These are phyloP conservation scores for Meyerozyma carpophila DNA, from an alignment of 1,139 yeast species.

Conservation along the genomic window DNA sequence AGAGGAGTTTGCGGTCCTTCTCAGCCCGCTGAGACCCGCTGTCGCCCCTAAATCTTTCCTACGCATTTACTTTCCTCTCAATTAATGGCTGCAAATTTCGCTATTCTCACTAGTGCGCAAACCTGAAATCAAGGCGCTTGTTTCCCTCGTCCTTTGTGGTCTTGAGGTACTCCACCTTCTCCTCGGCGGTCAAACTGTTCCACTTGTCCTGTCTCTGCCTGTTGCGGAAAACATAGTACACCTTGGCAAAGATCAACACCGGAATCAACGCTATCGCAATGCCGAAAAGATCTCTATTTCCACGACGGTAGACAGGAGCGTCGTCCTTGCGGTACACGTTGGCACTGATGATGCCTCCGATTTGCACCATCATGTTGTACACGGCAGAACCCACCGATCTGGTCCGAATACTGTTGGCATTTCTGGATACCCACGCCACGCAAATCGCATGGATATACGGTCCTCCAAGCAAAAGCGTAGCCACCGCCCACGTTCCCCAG, in stretches of 20 bases:
- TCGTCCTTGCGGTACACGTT: constrained; percentile 29
- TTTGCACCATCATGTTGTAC: constrained; percentile 53
- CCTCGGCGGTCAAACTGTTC: constrained; percentile 8
- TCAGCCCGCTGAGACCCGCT: too few relatives aligned
- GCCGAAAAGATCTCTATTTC: constrained; percentile 35
- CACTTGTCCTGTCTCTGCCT: constrained; percentile 7
- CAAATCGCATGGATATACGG: constrained; percentile 52
- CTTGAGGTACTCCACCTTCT: constrained; percentile 8
- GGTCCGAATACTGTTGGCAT: constrained; percentile 53
- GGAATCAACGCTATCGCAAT: constrained; percentile 27
- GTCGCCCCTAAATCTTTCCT: too few relatives aligned
- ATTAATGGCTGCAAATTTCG: background rate
- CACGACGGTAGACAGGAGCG: constrained; percentile 52
- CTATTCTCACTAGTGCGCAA: constrained; percentile 6
- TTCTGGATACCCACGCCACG: constrained; percentile 57
- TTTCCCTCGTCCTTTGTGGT: constrained; percentile 10
- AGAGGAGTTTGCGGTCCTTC: too few relatives aligned
- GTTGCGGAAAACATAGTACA: constrained; percentile 10
- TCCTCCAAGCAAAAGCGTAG: constrained; percentile 43
- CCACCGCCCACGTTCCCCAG: constrained; percentile 31
- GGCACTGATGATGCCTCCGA: background rate
- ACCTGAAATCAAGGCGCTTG: constrained; percentile 12
- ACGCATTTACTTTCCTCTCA: too few relatives aligned
- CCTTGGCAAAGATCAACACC: constrained; percentile 6
- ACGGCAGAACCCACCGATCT: constrained; percentile 59